Percentiles rank a stretch among this genome's conserved stretches.
phyloP scores from a whole-genome alignment of 73 alveolate genomes.

The Paramecium caudatum region DNA sequence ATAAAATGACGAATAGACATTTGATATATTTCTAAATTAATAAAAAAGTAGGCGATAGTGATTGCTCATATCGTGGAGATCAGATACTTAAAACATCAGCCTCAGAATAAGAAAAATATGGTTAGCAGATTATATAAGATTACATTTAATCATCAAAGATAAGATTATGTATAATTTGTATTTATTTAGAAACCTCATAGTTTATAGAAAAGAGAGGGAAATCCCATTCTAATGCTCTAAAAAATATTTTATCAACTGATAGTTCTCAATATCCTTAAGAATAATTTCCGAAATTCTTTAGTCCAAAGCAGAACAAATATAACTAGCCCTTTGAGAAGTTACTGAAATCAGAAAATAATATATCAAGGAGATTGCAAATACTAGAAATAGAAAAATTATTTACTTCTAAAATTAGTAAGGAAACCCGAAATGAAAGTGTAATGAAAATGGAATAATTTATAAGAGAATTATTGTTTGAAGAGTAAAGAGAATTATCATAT shows the following conservation, averaged over 20 bases:
- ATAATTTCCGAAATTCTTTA: not conserved
- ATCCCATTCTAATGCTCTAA: conserved; percentile 25
- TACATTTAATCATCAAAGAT: not conserved
- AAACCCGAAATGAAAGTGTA: not conserved
- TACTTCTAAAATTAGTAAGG: not conserved
- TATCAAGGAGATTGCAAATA: conserved; percentile 10
- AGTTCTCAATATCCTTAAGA: not conserved
- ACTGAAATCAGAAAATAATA: not conserved
- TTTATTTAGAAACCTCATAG: not conserved
- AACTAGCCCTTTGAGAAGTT: not conserved
- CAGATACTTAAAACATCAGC: not conserved
- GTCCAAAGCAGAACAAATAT: conserved; percentile 28
- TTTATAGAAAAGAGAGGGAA: not conserved
- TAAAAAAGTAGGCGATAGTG: not conserved
- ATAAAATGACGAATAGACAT: conserved; percentile 31
- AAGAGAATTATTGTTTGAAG: conserved; percentile 24
- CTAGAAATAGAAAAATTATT: conserved; percentile 10
- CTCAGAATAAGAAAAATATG: not conserved
- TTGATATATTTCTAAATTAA: not conserved
- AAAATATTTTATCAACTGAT: not conserved
- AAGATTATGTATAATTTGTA: not conserved
- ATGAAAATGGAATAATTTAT: not conserved
- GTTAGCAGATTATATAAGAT: not conserved
- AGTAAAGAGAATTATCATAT: conserved; percentile 13
- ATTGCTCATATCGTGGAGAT: conserved; percentile 4